Evolutionary conservation across 352 stramenopile species (phyloP).

Genomic region (Pythium guiyangense): DNA sequence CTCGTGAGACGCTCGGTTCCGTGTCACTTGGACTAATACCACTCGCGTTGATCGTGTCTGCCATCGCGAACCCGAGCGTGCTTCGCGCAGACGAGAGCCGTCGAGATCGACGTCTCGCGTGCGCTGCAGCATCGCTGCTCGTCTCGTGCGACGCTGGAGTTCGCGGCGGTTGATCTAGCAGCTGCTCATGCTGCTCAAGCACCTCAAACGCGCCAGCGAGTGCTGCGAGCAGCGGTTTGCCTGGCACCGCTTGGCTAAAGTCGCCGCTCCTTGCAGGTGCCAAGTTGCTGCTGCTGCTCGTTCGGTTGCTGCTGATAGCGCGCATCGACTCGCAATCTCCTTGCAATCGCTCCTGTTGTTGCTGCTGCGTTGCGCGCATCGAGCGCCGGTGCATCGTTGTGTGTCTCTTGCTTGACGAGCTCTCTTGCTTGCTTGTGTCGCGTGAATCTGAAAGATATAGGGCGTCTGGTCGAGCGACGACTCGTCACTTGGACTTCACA

Average conservation of each 20-base stretch:
- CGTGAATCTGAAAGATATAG: too few species aligned
- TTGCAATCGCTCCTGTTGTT: too few species aligned
- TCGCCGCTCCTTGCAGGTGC: neutral
- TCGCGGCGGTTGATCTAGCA: neutral
- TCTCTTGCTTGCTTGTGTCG: too few species aligned
- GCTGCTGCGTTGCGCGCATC: too few species aligned
- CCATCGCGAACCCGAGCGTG: neutral
- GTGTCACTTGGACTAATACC: neutral
- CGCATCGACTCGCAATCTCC: too few species aligned
- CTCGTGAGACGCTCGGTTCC: neutral
- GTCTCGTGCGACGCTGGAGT: neutral
- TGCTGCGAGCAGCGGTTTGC: constrained; percentile 15
- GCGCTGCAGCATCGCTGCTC: neutral
- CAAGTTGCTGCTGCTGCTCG: neutral
- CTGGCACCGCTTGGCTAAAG: constrained; percentile 5
- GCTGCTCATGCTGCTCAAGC: constrained; percentile 5
- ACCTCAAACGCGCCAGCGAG: constrained; percentile 5
- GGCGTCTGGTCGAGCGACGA: too few species aligned
- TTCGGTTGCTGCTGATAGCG: neutral
- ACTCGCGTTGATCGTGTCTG: neutral
- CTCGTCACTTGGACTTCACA: too few species aligned
- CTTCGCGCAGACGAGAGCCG: neutral
- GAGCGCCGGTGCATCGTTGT: too few species aligned
- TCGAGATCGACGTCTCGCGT: neutral
- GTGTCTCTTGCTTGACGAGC: too few species aligned